Evolutionary conservation across 495 filamentous ascomycete species (phyloP).

Genomic region (Neurospora sp.): DNA sequence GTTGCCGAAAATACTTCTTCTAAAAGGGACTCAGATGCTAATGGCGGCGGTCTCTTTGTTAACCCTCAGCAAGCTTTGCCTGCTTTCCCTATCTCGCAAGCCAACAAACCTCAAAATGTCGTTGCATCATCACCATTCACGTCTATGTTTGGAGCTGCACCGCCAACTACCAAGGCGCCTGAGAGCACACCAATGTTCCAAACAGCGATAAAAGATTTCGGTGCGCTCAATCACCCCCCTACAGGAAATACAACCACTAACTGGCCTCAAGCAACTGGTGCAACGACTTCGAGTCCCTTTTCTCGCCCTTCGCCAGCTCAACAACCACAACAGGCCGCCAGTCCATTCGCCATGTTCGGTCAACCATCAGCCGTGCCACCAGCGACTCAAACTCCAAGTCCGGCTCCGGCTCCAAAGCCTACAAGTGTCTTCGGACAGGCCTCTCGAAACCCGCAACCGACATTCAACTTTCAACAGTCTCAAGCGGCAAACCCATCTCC

Average conservation of each 20-base stretch:
- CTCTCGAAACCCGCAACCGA: not conserved
- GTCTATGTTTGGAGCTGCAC: not conserved
- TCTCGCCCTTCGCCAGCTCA: not conserved
- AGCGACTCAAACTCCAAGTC: not conserved
- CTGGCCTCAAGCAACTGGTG: not conserved
- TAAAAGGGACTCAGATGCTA: not conserved
- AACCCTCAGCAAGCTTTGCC: not conserved
- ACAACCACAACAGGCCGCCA: not conserved
- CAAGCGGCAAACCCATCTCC: not conserved
- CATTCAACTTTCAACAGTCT: not conserved
- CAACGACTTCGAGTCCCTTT: not conserved
- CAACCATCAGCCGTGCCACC: not conserved
- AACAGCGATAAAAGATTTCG: not conserved
- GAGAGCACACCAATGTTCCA: not conserved
- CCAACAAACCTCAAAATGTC: not conserved
- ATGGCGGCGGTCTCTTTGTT: constrained; percentile 23
- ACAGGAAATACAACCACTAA: not conserved
- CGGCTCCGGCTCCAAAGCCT: not conserved
- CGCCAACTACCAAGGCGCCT: not conserved
- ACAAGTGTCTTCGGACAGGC: not conserved
- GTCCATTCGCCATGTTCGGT: not conserved
- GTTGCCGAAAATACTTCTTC: not conserved
- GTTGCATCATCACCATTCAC: not conserved
- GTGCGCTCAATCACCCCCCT: not conserved
- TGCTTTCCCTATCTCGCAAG: not conserved